A percentile compares a stretch with the other conserved stretches of the same genome.
These are phyloP conservation scores for Citrus glauca DNA, from an alignment of 345 rosid genomes.

Conservation along the genomic window DNA sequence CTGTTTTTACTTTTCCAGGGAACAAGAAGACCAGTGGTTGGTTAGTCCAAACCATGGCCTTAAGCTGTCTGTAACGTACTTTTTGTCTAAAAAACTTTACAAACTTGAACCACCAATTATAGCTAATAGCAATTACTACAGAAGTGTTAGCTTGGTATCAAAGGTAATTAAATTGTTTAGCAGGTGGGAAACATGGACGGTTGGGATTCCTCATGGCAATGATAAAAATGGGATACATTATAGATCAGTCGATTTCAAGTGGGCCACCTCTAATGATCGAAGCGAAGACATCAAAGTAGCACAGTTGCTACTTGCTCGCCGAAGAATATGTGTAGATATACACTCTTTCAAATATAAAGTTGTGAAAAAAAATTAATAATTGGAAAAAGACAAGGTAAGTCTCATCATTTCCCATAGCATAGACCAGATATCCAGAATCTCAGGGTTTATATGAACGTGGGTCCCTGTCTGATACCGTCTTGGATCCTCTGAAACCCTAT, in stretches of 20 bases:
- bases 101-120: background rate
- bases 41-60: no score
- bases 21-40: background rate
- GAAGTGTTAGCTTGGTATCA: background rate
- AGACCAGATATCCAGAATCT: constrained; percentile 20
- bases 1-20: background rate
- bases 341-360: background rate
- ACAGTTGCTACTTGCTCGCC: background rate
- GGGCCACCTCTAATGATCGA: constrained; percentile 1
- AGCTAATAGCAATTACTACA: background rate
- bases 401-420: constrained; percentile 8
- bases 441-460: constrained; percentile 15
- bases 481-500: constrained; percentile 23
- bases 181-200: constrained; percentile 24
- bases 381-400: constrained; percentile 17
- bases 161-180: background rate
- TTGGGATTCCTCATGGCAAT: background rate
- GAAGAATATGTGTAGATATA: background rate
- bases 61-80: no score
- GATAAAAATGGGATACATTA: background rate
- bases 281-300: background rate
- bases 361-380: background rate
- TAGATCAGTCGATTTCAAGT: background rate
- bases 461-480: constrained; percentile 18
- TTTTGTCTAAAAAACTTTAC: no score